phyloP scores from a whole-genome alignment of 2,329 filamentous ascomycete genomes.

The Monilinia laxa region DNA sequence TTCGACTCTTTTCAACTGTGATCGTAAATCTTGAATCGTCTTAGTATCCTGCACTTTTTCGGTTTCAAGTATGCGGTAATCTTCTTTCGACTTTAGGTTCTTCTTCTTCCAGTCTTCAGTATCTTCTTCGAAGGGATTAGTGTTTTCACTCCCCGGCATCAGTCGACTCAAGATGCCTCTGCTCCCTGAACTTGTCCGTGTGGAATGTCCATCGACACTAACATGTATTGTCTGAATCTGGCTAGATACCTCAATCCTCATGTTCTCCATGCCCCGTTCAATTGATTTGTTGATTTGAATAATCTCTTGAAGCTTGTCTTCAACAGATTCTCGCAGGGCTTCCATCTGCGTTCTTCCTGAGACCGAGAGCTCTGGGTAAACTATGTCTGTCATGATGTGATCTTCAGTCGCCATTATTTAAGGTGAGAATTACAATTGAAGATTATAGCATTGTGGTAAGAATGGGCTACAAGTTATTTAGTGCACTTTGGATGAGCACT shows the following conservation, averaged over 20 bases:
- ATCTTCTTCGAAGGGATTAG: not conserved
- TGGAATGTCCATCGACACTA: conserved; percentile 1
- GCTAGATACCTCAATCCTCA: conserved; percentile 10
- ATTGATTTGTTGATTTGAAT: not conserved
- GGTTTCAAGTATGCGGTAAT: not conserved
- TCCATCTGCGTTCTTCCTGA: conserved; percentile 1
- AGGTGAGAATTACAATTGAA: no score
- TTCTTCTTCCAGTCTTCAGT: not conserved
- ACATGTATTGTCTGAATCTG: conserved; percentile 14
- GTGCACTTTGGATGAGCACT: no score
- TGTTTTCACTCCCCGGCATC: not conserved
- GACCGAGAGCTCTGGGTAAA: not conserved
- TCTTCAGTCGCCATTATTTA: conserved; percentile 1
- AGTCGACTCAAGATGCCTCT: conserved; percentile 5
- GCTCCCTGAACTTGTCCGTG: not conserved
- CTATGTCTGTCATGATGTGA: conserved; percentile 3
- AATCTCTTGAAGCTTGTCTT: conserved; percentile 4
- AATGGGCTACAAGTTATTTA: no score
- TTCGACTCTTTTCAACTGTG: not conserved
- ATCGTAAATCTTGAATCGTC: not conserved
- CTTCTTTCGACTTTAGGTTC: not conserved
- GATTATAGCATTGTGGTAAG: no score
- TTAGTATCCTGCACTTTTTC: not conserved
- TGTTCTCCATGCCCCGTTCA: conserved; percentile 8
- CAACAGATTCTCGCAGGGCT: conserved; percentile 4